These are phyloP conservation scores for Cystobasidiopsis lactophilus DNA, from an alignment of 768 basidiomycete genomes.

Conservation along the genomic window DNA sequence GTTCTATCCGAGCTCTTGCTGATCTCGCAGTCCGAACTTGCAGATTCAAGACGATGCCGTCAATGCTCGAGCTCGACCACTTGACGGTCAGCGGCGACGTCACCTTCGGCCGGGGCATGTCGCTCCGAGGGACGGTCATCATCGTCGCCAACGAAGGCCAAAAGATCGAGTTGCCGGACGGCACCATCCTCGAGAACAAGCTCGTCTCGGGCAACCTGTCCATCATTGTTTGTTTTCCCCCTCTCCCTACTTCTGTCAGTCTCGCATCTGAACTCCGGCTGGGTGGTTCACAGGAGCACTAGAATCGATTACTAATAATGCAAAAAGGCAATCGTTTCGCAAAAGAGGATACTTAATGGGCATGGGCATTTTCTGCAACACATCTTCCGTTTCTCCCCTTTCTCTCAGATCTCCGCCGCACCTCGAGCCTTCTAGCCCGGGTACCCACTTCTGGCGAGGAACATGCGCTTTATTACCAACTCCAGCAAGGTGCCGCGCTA, in stretches of 20 bases:
- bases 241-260: not conserved
- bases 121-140: slow-evolving; percentile 68
- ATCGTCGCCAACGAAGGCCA: slow-evolving; percentile 64
- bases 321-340: not conserved
- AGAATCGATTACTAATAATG: not conserved
- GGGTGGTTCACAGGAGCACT: not conserved
- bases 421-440: not conserved
- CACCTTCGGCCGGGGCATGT: slow-evolving; percentile 13
- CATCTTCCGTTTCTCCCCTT: no score
- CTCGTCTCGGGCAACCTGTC: slow-evolving; percentile 64
- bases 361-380: no score
- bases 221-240: slow-evolving; percentile 41
- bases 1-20: not conserved
- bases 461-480: no score
- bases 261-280: not conserved
- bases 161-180: slow-evolving; percentile 63
- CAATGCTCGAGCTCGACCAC: slow-evolving; percentile 72
- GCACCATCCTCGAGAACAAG: slow-evolving; percentile 54
- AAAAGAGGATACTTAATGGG: not conserved
- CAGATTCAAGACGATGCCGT: slow-evolving; percentile 67
- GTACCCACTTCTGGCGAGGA: not conserved
- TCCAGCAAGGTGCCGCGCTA: no score
- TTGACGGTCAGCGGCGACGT: slow-evolving; percentile 48
- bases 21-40: not conserved
- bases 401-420: no score